Base-by-base conservation (phyloP, 1,139 yeast species). In the Kurtzmaniella quercitrusa region DNA sequence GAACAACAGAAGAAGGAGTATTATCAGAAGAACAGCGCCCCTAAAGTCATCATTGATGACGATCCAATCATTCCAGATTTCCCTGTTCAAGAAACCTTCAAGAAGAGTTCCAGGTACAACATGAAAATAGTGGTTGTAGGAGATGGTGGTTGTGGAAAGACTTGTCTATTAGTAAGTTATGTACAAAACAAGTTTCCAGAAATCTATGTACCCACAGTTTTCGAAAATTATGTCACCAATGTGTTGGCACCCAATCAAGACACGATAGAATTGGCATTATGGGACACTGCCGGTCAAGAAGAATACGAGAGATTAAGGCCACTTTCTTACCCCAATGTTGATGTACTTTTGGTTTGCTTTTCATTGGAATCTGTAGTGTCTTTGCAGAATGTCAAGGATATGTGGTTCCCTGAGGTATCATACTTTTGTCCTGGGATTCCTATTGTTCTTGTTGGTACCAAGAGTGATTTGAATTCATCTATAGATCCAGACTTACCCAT, bases 281-380 rank as follows among this genome's bases (percentile, higher is more conserved):
- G 95, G 95, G 98, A 91, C 62, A 89, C 97, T 0, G 96, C 96
- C 0, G 96, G 96, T 3, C 96, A 89, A 63, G 96, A 89, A 63
- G 95, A 88, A 60, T 89, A 88, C 60, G 95, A 86, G 60, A 66
- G 96, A 46, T 68, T 89, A 48, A 70, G 97, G 51, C 94, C 96
- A 9, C 70, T 90, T 45, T 79, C 88, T 47, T 90, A 90, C 59
- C 90, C 93, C 9, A 95, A 86, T 52, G 90, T 84, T 3, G 87
- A 88, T 59, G 65, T 89, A 1, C 63, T 89, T 19, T 67, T 90
- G 49, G 70, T 89, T 9, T 90, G 96, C 48, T 90, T 87, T 62
- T 73, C 94, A 1, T 72, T 88, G 25, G 86, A 84, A 52, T 77
- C 77, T 45, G 65, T 73, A 16, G 77, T 78, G 23, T 81, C 91